phyloP scores from a whole-genome alignment of 1,284 basidiomycete species.

The Microstroma glucosiphilum region DNA sequence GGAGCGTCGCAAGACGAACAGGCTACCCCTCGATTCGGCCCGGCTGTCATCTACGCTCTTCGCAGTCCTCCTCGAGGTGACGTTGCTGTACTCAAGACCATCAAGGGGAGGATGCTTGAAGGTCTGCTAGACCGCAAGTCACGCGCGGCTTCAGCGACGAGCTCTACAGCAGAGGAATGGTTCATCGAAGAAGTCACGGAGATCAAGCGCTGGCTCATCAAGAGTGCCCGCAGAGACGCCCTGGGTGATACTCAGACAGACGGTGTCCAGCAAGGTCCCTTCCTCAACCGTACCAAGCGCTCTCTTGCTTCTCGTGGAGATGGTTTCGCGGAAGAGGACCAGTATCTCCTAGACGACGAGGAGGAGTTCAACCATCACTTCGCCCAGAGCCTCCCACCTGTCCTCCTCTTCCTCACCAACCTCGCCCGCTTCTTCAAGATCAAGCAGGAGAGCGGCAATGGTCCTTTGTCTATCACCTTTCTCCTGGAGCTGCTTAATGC shows the following conservation, averaged over 20 bases:
- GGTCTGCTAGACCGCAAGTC: neutral
- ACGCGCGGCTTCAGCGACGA: neutral
- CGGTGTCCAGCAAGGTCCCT: neutral
- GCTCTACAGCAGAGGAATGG: neutral
- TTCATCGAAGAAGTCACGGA: neutral
- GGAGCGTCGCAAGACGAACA: neutral
- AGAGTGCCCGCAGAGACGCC: neutral
- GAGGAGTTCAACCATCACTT: slow-evolving; percentile 1
- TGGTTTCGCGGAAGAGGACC: neutral
- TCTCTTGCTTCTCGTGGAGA: neutral
- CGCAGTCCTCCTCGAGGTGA: slow-evolving; percentile 3
- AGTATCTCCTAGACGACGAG: slow-evolving; percentile 2
- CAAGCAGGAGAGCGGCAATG: neutral
- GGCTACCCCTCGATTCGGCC: neutral
- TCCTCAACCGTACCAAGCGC: neutral
- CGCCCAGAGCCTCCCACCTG: neutral
- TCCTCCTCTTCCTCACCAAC: neutral
- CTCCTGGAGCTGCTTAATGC: neutral
- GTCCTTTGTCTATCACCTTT: neutral
- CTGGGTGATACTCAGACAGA: neutral
- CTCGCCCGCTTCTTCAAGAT: neutral
- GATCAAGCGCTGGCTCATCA: slow-evolving; percentile 1
- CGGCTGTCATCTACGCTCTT: neutral
- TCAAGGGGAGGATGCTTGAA: slow-evolving; percentile 1
- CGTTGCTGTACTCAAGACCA: neutral